phyloP scores from a whole-genome alignment of 257 asterid species.

The Pogostemon cablin region DNA sequence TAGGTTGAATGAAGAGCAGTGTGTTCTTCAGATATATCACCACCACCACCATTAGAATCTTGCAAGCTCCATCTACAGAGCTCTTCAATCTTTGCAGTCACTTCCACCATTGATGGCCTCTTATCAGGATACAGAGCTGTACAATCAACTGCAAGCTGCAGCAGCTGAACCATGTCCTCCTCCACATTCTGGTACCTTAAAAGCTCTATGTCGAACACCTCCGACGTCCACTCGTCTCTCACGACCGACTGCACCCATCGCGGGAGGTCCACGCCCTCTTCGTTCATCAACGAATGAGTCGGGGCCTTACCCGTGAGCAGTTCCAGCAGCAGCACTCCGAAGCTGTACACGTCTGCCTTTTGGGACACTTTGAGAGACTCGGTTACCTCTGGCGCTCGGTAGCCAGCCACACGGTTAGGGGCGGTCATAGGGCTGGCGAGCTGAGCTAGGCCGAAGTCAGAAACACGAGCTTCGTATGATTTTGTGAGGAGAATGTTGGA shows the following conservation, averaged over 20 bases:
- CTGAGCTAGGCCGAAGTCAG: conserved; percentile 51
- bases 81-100: conserved; percentile 37
- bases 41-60: conserved; percentile 12
- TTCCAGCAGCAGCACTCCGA: conserved; percentile 54
- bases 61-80: conserved; percentile 30
- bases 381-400: conserved; percentile 55
- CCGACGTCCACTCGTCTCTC: conserved; percentile 44
- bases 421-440: conserved; percentile 36
- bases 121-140: conserved; percentile 44
- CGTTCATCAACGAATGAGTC: conserved; percentile 39
- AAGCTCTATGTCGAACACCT: conserved; percentile 49
- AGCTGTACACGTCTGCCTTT: conserved; percentile 58
- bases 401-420: conserved; percentile 43
- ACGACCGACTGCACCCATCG: conserved; percentile 57
- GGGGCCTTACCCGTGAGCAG: conserved; percentile 58
- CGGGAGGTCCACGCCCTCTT: conserved; percentile 54
- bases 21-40: conserved; percentile 17
- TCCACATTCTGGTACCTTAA: conserved; percentile 44
- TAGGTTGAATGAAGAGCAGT: background rate
- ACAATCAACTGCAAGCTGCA: conserved; percentile 51
- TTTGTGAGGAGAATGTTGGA: conserved; percentile 55
- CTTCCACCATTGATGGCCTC: conserved; percentile 52
- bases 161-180: conserved; percentile 53
- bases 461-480: conserved; percentile 50
- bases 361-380: conserved; percentile 49